These are phyloP conservation scores for Diaporthe helianthi DNA, from an alignment of 2,329 filamentous ascomycete species.

Conservation along the genomic window DNA sequence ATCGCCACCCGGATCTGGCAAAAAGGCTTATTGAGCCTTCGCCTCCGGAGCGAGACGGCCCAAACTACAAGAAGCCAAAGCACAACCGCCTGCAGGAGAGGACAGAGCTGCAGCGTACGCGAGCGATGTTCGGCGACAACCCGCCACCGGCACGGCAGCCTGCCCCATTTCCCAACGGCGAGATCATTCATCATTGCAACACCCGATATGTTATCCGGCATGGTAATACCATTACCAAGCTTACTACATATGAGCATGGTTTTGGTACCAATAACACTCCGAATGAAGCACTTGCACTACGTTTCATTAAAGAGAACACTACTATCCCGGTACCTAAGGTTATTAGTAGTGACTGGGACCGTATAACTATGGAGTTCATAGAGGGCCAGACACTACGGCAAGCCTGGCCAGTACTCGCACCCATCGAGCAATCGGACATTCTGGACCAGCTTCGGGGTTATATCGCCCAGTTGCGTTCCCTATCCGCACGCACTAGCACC, in stretches of 20 bases:
- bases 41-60: too few species aligned
- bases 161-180: too few species aligned
- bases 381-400: not conserved
- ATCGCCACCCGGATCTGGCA: too few species aligned
- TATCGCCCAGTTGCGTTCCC: not conserved
- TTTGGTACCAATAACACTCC: not conserved
- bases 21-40: too few species aligned
- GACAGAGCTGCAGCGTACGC: too few species aligned
- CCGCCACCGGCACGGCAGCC: too few species aligned
- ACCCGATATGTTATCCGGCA: too few species aligned
- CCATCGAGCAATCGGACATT: not conserved
- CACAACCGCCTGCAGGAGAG: too few species aligned
- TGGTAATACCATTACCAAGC: not conserved
- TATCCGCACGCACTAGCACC: not conserved
- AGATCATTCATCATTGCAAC: too few species aligned
- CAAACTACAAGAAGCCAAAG: too few species aligned
- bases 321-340: constrained; percentile 15
- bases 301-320: not conserved
- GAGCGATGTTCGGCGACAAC: too few species aligned
- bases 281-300: constrained; percentile 4
- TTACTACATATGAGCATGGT: not conserved
- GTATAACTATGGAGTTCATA: not conserved
- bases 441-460: not conserved
- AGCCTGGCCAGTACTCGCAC: not conserved
- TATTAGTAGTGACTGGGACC: not conserved